Evolutionary conservation across 2,329 filamentous ascomycete species (phyloP).

Genomic region (Domatiomyces globalis): DNA sequence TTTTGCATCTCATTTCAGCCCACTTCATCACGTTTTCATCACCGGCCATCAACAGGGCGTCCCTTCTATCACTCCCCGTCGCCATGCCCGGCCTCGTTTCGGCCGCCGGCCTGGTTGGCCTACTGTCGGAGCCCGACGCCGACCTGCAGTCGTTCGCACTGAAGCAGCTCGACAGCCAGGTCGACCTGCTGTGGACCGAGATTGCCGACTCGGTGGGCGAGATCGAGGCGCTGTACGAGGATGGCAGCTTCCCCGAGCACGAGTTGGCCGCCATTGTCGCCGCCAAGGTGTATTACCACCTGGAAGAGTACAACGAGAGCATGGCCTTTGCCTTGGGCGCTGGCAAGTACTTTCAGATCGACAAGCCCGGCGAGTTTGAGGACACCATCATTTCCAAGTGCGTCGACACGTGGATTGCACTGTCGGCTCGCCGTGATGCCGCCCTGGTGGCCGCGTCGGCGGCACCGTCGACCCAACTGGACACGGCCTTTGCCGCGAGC

Average conservation of each 20-base stretch:
- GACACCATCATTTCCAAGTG: slow-evolving; percentile 99
- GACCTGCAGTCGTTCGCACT: slow-evolving; percentile 91
- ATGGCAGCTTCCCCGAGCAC: slow-evolving; percentile 84
- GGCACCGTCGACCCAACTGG: slow-evolving; percentile 47
- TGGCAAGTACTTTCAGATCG: slow-evolving; percentile 86
- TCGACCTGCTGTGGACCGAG: slow-evolving; percentile 95
- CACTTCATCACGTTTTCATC: not conserved
- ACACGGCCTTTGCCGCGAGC: slow-evolving; percentile 61
- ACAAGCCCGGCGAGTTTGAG: slow-evolving; percentile 85
- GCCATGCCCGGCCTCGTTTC: slow-evolving; percentile 85
- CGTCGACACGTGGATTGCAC: slow-evolving; percentile 89
- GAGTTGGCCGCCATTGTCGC: slow-evolving; percentile 88
- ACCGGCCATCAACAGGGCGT: not conserved
- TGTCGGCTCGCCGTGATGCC: slow-evolving; percentile 49
- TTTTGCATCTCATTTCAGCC: not conserved
- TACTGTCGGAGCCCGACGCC: slow-evolving; percentile 84
- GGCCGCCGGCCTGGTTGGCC: slow-evolving; percentile 86
- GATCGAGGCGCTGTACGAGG: slow-evolving; percentile 96
- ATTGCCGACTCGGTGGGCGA: slow-evolving; percentile 82
- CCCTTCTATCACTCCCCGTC: no score
- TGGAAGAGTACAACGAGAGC: slow-evolving; percentile 97
- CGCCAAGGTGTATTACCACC: slow-evolving; percentile 96
- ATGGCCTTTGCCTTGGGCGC: slow-evolving; percentile 96
- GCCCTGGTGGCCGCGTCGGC: slow-evolving; percentile 35
- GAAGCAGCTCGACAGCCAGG: slow-evolving; percentile 88